Conservation (phyloP, 345 rosid species). For the Rhodomyrtus tomentosa region DNA sequence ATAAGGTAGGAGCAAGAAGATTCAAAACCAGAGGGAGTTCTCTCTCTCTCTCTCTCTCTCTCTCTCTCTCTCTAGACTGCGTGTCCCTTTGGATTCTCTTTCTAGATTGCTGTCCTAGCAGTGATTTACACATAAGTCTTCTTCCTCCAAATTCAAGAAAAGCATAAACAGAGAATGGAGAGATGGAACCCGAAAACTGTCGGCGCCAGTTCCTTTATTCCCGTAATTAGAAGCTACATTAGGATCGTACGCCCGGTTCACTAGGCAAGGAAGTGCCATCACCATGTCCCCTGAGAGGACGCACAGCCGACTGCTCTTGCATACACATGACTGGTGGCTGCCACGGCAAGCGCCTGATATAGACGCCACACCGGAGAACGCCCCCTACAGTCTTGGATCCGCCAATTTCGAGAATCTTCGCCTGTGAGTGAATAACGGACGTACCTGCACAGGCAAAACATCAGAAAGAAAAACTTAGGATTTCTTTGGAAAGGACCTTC, state of each 20-base stretch:
- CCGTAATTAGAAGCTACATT: slow-evolving; percentile 11
- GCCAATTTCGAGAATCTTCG: slow-evolving; percentile 67
- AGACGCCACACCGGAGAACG: slow-evolving; percentile 69
- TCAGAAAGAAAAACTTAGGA: not conserved
- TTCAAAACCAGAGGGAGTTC: too few species aligned
- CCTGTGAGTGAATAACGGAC: slow-evolving; percentile 71
- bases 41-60: not conserved
- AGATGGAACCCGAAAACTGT: not conserved
- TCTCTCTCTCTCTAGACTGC: not conserved
- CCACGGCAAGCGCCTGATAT: slow-evolving; percentile 80
- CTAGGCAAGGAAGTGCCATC: slow-evolving; percentile 84
- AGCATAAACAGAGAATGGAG: not conserved
- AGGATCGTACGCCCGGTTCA: slow-evolving; percentile 61
- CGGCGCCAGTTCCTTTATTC: slow-evolving; percentile 25
- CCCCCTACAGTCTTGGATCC: slow-evolving; percentile 66
- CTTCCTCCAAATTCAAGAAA: not conserved
- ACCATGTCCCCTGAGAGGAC: slow-evolving; percentile 90
- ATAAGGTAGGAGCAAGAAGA: too few species aligned
- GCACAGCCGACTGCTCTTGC: slow-evolving; percentile 83
- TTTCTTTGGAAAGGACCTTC: not conserved
- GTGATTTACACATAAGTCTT: not conserved
- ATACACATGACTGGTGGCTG: slow-evolving; percentile 93
- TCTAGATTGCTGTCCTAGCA: not conserved
- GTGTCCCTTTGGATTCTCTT: not conserved
- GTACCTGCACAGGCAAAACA: slow-evolving; percentile 40